These are phyloP conservation scores for Lophiostoma macrostomum DNA, from an alignment of 495 filamentous ascomycete genomes.

Conservation along the genomic window DNA sequence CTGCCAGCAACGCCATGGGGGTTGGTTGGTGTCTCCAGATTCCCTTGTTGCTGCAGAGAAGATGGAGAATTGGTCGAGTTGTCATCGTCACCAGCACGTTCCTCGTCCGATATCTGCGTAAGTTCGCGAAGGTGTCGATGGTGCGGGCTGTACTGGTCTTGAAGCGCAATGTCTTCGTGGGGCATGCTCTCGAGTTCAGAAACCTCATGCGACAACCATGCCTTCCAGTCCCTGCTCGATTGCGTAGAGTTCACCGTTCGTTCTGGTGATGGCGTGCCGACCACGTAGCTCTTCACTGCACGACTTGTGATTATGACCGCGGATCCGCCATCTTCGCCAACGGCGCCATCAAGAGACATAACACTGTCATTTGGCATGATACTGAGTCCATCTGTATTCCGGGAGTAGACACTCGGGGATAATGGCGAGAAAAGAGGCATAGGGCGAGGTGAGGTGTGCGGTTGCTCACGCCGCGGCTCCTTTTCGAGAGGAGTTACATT, in stretches of 20 bases:
- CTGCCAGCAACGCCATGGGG: neutral
- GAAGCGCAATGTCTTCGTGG: conserved; percentile 21
- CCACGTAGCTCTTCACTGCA: conserved; percentile 36
- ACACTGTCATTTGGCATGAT: conserved; percentile 31
- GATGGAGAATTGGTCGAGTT: neutral
- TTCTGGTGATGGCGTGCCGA: conserved; percentile 29
- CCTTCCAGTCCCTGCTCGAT: conserved; percentile 39
- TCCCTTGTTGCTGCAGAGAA: neutral
- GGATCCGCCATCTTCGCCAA: conserved; percentile 18
- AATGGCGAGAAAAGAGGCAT: conserved; percentile 29
- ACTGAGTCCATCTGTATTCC: conserved; percentile 34
- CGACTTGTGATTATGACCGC: conserved; percentile 38
- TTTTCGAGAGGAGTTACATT: neutral
- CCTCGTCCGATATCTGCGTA: conserved; percentile 16
- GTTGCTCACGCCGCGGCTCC: neutral
- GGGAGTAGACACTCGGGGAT: conserved; percentile 43
- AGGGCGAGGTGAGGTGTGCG: conserved; percentile 2
- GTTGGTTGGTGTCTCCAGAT: neutral
- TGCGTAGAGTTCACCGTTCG: conserved; percentile 9
- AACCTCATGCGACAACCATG: conserved; percentile 39
- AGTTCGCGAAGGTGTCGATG: conserved; percentile 17
- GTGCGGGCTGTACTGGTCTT: conserved; percentile 13
- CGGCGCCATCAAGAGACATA: conserved; percentile 13
- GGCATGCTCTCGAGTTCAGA: conserved; percentile 20
- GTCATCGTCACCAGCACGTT: neutral